phyloP scores from a whole-genome alignment of 306 rosid species.

The Hylodesmum podocarpum region DNA sequence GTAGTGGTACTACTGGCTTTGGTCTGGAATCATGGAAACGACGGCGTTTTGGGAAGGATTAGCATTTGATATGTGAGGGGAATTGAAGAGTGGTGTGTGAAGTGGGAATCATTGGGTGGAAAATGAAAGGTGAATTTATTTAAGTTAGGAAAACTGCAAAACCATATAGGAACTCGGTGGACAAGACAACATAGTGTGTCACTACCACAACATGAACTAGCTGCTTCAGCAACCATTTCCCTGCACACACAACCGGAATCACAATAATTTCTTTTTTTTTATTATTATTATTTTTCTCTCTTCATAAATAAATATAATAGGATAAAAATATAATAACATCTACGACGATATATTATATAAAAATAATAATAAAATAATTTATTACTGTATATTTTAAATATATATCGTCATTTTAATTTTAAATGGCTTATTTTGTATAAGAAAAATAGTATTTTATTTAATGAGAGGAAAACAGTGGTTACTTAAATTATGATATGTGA shows the following conservation, averaged over 20 bases:
- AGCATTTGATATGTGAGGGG: conserved; percentile 32
- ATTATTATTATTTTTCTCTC: not conserved
- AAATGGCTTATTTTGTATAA: too few relatives aligned
- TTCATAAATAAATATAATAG: too few relatives aligned
- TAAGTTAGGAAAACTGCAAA: not conserved
- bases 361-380: too few relatives aligned
- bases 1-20: not conserved
- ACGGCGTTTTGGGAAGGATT: not conserved
- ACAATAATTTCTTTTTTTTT: not conserved
- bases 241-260: conserved; percentile 21
- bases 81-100: not conserved
- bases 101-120: not conserved
- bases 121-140: not conserved
- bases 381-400: too few relatives aligned
- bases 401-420: too few relatives aligned
- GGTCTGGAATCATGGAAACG: not conserved
- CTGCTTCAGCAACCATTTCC: not conserved
- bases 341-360: too few relatives aligned
- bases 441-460: not conserved
- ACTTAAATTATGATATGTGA: not conserved
- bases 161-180: not conserved
- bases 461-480: not conserved
- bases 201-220: not conserved
- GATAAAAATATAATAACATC: too few relatives aligned
- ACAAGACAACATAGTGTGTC: not conserved